phyloP scores from a whole-genome alignment of 1,284 basidiomycete genomes.

The Lignosus rhinocerotis region DNA sequence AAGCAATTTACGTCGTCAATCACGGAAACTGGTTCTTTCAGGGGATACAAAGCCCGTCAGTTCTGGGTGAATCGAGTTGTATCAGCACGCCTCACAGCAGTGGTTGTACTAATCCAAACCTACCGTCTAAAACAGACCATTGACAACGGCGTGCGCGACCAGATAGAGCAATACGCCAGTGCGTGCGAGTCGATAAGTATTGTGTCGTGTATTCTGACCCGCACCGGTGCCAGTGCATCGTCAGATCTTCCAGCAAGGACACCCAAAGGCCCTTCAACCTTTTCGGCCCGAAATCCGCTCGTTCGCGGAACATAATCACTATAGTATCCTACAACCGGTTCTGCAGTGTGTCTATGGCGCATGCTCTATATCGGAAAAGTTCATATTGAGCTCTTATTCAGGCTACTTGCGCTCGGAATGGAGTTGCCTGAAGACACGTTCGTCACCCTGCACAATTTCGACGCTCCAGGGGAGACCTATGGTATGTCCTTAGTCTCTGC shows the following conservation, averaged over 20 bases:
- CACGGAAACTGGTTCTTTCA: conserved; percentile 52
- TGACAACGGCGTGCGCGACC: conserved; percentile 56
- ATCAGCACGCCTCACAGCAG: too few relatives aligned
- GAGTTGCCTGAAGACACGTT: conserved; percentile 37
- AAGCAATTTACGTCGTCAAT: conserved; percentile 44
- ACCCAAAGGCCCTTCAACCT: conserved; percentile 36
- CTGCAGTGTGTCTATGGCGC: conserved; percentile 19
- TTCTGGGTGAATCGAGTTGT: conserved; percentile 46
- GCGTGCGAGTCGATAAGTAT: conserved; percentile 9
- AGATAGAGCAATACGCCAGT: conserved; percentile 61
- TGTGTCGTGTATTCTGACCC: neutral
- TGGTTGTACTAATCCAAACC: neutral
- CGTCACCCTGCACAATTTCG: conserved; percentile 38
- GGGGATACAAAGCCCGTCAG: conserved; percentile 59
- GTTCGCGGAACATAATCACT: conserved; percentile 33
- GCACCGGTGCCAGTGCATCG: conserved; percentile 38
- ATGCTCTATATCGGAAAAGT: neutral
- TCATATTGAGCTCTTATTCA: neutral
- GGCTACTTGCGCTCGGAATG: conserved; percentile 30
- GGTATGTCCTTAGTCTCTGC: conserved; percentile 26
- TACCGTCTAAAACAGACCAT: conserved; percentile 34
- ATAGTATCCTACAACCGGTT: conserved; percentile 30
- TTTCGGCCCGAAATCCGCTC: conserved; percentile 43
- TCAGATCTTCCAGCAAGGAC: conserved; percentile 27
- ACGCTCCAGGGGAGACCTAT: conserved; percentile 27